A percentile compares a stretch with the other conserved stretches of the same genome.
Conservation (phyloP, 176 grass and related monocot species). For the Oryza rufipogon region DNA sequence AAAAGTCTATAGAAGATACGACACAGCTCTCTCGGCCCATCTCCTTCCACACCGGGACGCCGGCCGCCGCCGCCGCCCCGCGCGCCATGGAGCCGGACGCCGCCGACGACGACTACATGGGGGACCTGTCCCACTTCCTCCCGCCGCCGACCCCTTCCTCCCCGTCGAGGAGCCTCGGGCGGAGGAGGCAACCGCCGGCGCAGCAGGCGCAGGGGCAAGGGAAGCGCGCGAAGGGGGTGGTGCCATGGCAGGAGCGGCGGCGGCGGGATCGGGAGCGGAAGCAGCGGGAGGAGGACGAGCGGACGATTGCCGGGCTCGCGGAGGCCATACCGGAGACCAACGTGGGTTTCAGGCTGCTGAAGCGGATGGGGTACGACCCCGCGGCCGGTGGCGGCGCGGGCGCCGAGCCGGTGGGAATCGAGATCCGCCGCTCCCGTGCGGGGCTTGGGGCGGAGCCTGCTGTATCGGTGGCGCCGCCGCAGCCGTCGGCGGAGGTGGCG, state of each 20-base stretch:
- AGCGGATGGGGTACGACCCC: constrained; percentile 77
- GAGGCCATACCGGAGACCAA: constrained; percentile 82
- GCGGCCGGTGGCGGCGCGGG: constrained; percentile 29
- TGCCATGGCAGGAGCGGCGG: constrained; percentile 68
- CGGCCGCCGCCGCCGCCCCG: background rate
- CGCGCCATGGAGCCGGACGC: constrained; percentile 34
- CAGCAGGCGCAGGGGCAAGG: constrained; percentile 4
- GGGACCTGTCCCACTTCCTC: constrained; percentile 78
- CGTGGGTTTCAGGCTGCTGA: constrained; percentile 88
- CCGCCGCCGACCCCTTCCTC: constrained; percentile 38
- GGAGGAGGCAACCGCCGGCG: constrained; percentile 38
- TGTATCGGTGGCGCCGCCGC: background rate
- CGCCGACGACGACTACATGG: constrained; percentile 89
- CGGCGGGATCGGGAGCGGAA: constrained; percentile 57
- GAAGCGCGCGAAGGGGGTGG: constrained; percentile 54
- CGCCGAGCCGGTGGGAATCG: constrained; percentile 68
- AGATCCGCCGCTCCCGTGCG: constrained; percentile 71
- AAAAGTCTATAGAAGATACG: background rate
- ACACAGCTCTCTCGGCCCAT: background rate
- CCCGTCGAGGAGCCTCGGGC: constrained; percentile 20
- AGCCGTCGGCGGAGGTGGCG: constrained; percentile 41
- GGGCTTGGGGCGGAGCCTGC: constrained; percentile 60
- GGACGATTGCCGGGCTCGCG: constrained; percentile 57
- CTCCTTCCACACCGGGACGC: constrained; percentile 1
- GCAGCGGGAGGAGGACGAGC: constrained; percentile 79